Evolutionary conservation across 305 asterid species (phyloP).

Genomic region (Vinca major): DNA sequence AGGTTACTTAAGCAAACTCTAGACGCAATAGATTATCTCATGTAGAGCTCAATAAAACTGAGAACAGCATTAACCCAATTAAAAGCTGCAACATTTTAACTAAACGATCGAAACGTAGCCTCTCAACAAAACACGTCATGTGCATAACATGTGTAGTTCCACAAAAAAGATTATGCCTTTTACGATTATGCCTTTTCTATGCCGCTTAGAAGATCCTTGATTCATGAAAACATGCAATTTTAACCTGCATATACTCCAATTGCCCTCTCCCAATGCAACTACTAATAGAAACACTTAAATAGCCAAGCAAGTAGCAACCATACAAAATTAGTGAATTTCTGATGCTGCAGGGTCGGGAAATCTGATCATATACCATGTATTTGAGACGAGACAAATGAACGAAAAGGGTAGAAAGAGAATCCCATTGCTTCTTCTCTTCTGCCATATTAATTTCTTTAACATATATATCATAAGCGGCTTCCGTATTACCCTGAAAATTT

Average conservation of each 20-base stretch:
- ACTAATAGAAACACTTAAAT: slow-evolving; percentile 5
- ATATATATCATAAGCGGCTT: slow-evolving; percentile 56
- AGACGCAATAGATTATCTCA: neutral
- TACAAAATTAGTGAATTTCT: slow-evolving; percentile 7
- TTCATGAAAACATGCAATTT: neutral
- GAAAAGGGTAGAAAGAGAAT: slow-evolving; percentile 52
- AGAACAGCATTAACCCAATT: neutral
- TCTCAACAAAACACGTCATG: neutral
- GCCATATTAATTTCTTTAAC: slow-evolving; percentile 53
- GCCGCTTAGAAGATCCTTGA: neutral
- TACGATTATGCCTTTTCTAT: neutral
- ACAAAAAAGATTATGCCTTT: neutral
- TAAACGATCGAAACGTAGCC: neutral
- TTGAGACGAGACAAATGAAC: slow-evolving; percentile 47
- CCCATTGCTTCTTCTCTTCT: slow-evolving; percentile 42
- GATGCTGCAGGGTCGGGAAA: slow-evolving; percentile 19
- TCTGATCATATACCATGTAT: slow-evolving; percentile 41
- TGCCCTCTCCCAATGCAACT: neutral
- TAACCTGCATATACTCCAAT: neutral
- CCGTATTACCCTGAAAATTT: slow-evolving; percentile 60
- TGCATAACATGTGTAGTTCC: neutral
- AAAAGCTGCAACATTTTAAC: neutral
- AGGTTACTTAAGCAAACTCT: neutral
- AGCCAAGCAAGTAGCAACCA: slow-evolving; percentile 8
- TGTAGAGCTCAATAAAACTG: neutral